Conservation (phyloP, 345 rosid genomes). For the Populus euphratica region DNA sequence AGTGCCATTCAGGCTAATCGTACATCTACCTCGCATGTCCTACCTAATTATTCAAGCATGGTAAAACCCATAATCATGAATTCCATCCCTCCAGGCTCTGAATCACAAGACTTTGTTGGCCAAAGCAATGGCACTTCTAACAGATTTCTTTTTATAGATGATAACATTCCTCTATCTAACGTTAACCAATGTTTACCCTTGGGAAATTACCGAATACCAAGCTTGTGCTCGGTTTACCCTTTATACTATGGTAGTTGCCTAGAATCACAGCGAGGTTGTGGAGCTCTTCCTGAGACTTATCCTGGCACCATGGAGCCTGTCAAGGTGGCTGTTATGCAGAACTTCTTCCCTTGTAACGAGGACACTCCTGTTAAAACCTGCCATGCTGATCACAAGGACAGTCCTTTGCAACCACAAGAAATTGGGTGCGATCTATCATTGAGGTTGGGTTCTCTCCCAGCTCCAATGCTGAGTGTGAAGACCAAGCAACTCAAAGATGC, state of each 20-base stretch:
- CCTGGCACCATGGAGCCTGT: slow-evolving; percentile 24
- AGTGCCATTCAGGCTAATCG: slow-evolving; percentile 16
- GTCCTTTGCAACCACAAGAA: slow-evolving; percentile 15
- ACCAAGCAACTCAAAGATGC: slow-evolving; percentile 10
- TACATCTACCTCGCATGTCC: slow-evolving; percentile 12
- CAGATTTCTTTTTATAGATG: slow-evolving; percentile 22
- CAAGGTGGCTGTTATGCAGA: slow-evolving; percentile 9
- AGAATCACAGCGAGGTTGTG: slow-evolving; percentile 20
- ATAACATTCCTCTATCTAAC: slow-evolving; percentile 7
- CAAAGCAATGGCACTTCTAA: slow-evolving; percentile 1
- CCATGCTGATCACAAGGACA: slow-evolving; percentile 11
- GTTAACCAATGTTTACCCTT: slow-evolving; percentile 7
- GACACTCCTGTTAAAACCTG: slow-evolving; percentile 8
- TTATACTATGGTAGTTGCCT: slow-evolving; percentile 36
- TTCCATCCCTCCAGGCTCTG: slow-evolving; percentile 8
- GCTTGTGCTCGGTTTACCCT: slow-evolving; percentile 39
- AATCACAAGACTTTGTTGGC: slow-evolving; percentile 9
- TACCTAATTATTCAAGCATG: slow-evolving; percentile 19
- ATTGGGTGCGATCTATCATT: slow-evolving; percentile 64
- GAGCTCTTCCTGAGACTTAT: slow-evolving; percentile 14
- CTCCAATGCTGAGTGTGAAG: slow-evolving; percentile 15
- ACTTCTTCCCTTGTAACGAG: slow-evolving; percentile 10
- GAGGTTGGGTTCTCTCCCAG: slow-evolving; percentile 59
- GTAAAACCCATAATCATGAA: slow-evolving; percentile 15
- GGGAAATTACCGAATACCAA: slow-evolving; percentile 24